Evolutionary conservation across 495 filamentous ascomycete genomes (phyloP), one percentile per base, ranked within the genome.

Genomic region (Penicillium atrosanguineum): DNA sequence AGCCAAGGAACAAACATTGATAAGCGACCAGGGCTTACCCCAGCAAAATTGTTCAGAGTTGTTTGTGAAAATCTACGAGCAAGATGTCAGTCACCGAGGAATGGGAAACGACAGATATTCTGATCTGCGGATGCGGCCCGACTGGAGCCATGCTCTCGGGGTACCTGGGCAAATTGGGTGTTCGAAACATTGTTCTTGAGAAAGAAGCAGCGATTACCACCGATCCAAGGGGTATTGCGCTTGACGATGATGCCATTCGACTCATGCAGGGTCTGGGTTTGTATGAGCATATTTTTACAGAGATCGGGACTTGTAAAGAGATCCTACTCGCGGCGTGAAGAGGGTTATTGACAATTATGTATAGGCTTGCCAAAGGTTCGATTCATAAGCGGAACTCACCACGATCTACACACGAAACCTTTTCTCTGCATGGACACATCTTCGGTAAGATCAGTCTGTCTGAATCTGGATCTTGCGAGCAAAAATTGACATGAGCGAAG

Each of bases 241-340:
- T 83, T 14, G 76, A 78, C 25, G 71, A 76, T 29, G 78, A 83
- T 59, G 77, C 74, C 0, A 71, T 80, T 44, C 66, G 78, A n/a
- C 61, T 75, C 3, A 47, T 78, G 1, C 74, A 77, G 53, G 68
- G 71, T 5, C 46, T 80, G 16, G 77, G 77, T 3, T 54, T 80
- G 14, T 75, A 76, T 19, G 60, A 71, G 1, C 50, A 62, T 4
- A 59, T 80, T 5, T 68, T 67, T 29, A 64, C 65, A 0, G 67
- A 73, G 18, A 62, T 70, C 26, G 64, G 68, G 3, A 56, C 53
- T 9, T 62, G 74, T 65, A 54, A 61, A 61, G 50, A 14, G 23
- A 4, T 5, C 19, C 1, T 1, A 43, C 23, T 4, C 6, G 2
- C 6, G 7, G 6, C 16, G 31, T 36, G 28, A 16, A 1, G 18